These are phyloP conservation scores for Bullera alba DNA, from an alignment of 768 basidiomycete species.

Conservation along the genomic window DNA sequence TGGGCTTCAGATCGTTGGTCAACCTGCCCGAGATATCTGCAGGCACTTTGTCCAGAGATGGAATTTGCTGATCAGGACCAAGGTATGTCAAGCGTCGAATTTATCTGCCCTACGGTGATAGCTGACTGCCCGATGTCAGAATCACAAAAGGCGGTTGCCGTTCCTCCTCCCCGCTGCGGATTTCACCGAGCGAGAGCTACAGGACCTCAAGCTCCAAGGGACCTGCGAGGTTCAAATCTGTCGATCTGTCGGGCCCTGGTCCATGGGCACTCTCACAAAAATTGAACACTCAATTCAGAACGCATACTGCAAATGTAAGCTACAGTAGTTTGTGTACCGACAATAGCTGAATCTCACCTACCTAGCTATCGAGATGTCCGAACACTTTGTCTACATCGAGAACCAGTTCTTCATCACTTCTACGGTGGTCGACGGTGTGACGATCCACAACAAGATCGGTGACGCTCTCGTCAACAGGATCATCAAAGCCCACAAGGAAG, in stretches of 20 bases:
- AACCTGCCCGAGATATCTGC: constrained; percentile 87
- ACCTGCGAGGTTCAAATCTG: constrained; percentile 97
- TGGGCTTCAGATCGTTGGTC: constrained; percentile 88
- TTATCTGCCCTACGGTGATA: no score
- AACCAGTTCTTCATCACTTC: constrained; percentile 52
- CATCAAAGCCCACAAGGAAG: constrained; percentile 72
- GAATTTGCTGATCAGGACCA: constrained; percentile 89
- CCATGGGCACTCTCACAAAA: constrained; percentile 75
- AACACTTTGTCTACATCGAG: constrained; percentile 98
- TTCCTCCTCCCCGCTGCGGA: constrained; percentile 90
- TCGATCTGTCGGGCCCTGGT: constrained; percentile 93
- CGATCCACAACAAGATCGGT: constrained; percentile 87
- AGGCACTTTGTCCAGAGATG: constrained; percentile 94
- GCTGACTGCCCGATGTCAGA: constrained; percentile 50
- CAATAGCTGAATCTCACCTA: background rate
- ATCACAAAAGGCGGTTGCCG: constrained; percentile 85
- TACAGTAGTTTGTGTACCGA: background rate
- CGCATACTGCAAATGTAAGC: constrained; percentile 76
- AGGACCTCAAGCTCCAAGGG: constrained; percentile 74
- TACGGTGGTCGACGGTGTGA: constrained; percentile 74
- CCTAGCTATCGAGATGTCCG: constrained; percentile 80
- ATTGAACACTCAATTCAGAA: constrained; percentile 91
- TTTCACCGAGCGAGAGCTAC: constrained; percentile 72
- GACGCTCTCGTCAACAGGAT: constrained; percentile 88
- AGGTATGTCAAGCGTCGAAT: constrained; percentile 52